A percentile compares a stretch with the other conserved stretches of the same genome.
phyloP scores from a whole-genome alignment of 2,329 filamentous ascomycete species.

The Botrytis sinoallii region DNA sequence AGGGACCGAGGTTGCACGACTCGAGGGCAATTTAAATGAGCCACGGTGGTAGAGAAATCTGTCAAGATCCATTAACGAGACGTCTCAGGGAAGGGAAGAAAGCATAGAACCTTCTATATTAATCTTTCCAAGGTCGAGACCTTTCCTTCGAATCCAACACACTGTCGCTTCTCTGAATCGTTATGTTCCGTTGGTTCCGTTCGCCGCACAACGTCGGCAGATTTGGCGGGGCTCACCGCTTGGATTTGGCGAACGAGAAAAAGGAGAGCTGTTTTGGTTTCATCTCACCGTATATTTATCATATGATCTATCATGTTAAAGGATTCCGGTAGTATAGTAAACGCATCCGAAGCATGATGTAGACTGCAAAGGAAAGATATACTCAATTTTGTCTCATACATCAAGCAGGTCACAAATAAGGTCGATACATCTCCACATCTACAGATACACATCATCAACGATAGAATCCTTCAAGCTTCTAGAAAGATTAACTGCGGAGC shows the following conservation, averaged over 20 bases:
- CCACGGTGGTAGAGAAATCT: background rate
- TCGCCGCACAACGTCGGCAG: background rate
- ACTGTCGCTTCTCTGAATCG: background rate
- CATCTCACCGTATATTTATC: slow-evolving; percentile 12
- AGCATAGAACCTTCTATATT: background rate
- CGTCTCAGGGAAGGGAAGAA: background rate
- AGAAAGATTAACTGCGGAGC: slow-evolving; percentile 20
- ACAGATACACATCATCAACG: slow-evolving; percentile 13
- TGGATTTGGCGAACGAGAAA: slow-evolving; percentile 10
- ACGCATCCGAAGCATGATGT: background rate
- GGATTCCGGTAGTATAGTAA: background rate
- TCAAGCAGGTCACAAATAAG: slow-evolving; percentile 2
- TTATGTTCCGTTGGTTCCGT: background rate
- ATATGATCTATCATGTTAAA: background rate
- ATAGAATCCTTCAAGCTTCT: slow-evolving; percentile 11
- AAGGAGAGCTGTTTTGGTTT: background rate
- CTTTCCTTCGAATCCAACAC: background rate
- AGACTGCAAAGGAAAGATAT: background rate
- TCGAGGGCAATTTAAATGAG: background rate
- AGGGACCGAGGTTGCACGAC: background rate
- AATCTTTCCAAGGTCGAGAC: background rate
- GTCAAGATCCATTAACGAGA: background rate
- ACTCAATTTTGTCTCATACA: background rate
- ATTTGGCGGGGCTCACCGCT: background rate
- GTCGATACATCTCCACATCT: background rate